phyloP scores from a whole-genome alignment of 75 land plant species.

The Isoetes taiwanensis region DNA sequence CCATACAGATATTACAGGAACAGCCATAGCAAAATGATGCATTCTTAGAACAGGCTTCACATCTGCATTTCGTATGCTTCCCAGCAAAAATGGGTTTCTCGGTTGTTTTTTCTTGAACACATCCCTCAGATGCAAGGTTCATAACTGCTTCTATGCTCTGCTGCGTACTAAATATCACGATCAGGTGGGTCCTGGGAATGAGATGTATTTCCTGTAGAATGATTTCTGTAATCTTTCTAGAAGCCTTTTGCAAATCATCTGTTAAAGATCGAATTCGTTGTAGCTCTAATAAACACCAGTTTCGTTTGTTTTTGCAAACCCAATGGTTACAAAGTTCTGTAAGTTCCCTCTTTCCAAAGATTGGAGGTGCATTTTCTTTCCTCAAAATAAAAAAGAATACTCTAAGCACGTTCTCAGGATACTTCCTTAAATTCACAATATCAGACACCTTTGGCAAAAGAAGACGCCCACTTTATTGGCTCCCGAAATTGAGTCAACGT shows the following conservation, averaged over 20 bases:
- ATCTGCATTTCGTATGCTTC: neutral
- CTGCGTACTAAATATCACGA: neutral
- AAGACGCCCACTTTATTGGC: too few species aligned
- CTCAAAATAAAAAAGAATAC: slow-evolving; percentile 5
- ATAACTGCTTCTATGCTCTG: neutral
- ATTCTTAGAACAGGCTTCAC: neutral
- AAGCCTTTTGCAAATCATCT: neutral
- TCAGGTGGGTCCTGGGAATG: too few species aligned
- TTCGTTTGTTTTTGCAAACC: neutral
- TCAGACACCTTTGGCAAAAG: neutral
- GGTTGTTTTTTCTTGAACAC: neutral
- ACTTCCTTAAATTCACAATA: neutral
- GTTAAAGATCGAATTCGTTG: neutral
- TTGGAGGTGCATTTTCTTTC: neutral
- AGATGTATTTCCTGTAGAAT: neutral
- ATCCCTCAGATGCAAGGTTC: neutral
- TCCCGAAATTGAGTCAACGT: too few species aligned
- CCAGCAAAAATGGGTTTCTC: neutral
- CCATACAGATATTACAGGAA: neutral
- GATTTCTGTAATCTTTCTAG: too few species aligned
- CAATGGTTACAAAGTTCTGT: neutral
- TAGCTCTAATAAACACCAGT: slow-evolving; percentile 7
- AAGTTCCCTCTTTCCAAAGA: slow-evolving; percentile 4
- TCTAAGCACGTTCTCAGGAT: neutral
- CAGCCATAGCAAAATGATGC: slow-evolving; percentile 3